Percentiles rank a stretch among this genome's conserved stretches.
Conservation (phyloP, 768 basidiomycete genomes). For the Phaeotremella skinneri region DNA sequence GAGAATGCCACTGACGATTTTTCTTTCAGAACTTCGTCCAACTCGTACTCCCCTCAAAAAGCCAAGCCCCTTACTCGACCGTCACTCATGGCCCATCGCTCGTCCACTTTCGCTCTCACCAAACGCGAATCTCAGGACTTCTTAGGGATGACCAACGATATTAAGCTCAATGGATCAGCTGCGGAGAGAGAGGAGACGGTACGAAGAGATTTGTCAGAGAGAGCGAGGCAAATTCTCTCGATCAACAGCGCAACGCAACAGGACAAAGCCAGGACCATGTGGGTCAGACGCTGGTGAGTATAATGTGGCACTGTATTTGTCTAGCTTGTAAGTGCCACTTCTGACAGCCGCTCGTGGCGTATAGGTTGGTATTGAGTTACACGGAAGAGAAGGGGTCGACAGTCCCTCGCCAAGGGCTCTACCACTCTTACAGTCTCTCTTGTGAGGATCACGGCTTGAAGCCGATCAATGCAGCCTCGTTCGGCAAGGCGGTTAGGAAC, state of each 20-base stretch:
- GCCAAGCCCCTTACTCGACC: slow-evolving; percentile 7
- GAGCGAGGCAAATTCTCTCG: slow-evolving; percentile 9
- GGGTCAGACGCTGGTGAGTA: slow-evolving; percentile 37
- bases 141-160: neutral
- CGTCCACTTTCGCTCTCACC: slow-evolving; percentile 14
- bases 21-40: neutral
- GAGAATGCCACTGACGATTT: neutral
- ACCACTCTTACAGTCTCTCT: slow-evolving; percentile 85
- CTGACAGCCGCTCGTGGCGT: neutral
- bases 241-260: slow-evolving; percentile 20
- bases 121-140: slow-evolving; percentile 8
- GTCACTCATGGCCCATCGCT: slow-evolving; percentile 22
- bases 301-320: neutral
- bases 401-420: slow-evolving; percentile 88
- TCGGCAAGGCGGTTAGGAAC: slow-evolving; percentile 89
- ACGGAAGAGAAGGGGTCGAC: slow-evolving; percentile 53
- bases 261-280: slow-evolving; percentile 30
- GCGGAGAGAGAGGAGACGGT: slow-evolving; percentile 22
- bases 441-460: slow-evolving; percentile 91
- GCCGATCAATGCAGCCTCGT: slow-evolving; percentile 91
- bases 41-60: neutral
- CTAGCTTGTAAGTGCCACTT: neutral
- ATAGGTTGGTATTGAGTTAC: slow-evolving; percentile 37
- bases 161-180: slow-evolving; percentile 19
- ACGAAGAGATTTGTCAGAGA: slow-evolving; percentile 8